A percentile compares a stretch with the other conserved stretches of the same genome.
Evolutionary conservation across 305 asterid species (phyloP).

Genomic region (Nicotiana rustica): DNA sequence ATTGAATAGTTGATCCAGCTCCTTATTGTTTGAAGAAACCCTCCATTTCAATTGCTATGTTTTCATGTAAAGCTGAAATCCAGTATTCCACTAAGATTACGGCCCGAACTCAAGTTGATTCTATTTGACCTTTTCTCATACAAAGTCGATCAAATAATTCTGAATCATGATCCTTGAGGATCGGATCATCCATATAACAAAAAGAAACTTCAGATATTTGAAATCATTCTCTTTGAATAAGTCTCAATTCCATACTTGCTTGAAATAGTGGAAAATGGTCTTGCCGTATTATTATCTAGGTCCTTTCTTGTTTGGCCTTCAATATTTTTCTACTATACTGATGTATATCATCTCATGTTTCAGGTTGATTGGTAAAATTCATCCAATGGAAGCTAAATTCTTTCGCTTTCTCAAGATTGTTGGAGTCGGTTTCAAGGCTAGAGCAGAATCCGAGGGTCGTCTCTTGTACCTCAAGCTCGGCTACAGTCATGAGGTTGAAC

Average conservation of each 20-base stretch:
- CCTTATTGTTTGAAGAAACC: no score
- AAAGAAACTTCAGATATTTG: no score
- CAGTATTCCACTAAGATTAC: no score
- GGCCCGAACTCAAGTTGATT: no score
- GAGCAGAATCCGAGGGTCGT: constrained; percentile 79
- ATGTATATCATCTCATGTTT: background rate
- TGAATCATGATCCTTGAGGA: no score
- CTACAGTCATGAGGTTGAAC: constrained; percentile 72
- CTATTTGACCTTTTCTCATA: no score
- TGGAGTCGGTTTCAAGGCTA: constrained; percentile 80
- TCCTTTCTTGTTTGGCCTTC: background rate
- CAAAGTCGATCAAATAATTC: no score
- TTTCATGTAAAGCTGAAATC: no score
- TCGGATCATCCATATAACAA: no score
- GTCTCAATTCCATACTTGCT: background rate
- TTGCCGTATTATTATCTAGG: background rate
- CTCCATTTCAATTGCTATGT: no score
- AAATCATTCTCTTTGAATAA: no score
- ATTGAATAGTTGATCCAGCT: no score
- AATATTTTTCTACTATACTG: background rate
- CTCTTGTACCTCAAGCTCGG: constrained; percentile 67
- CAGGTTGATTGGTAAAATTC: background rate
- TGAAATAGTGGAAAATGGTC: background rate
- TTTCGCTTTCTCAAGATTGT: constrained; percentile 69
- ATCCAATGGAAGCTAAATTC: constrained; percentile 71